A percentile compares a stretch with the other conserved stretches of the same genome.
Evolutionary conservation across 495 filamentous ascomycete genomes (phyloP).

Genomic region (Xylaria acuta): DNA sequence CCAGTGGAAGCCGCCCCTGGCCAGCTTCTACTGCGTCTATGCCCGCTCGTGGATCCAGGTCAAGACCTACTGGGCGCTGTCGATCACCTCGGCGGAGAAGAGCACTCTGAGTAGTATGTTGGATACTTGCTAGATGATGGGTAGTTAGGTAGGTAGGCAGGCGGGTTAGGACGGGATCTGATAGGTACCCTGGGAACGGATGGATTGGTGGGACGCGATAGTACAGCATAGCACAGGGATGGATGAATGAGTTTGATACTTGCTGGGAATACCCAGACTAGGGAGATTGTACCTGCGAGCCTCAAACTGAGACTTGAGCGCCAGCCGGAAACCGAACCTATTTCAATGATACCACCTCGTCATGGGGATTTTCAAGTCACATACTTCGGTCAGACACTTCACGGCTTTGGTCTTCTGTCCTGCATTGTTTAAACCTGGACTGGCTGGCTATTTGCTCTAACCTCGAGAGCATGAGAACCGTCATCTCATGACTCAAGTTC

Average conservation of each 20-base stretch:
- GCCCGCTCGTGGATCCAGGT: constrained; percentile 73
- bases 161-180: background rate
- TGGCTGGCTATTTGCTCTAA: background rate
- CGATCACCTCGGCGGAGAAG: constrained; percentile 67
- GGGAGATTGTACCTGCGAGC: background rate
- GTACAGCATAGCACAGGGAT: too few species aligned
- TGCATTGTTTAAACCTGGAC: background rate
- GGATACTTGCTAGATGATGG: constrained; percentile 58
- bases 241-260: background rate
- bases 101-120: constrained; percentile 68
- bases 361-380: background rate
- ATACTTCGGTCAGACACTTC: background rate
- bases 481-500: background rate
- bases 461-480: background rate
- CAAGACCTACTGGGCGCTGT: constrained; percentile 66
- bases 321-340: background rate
- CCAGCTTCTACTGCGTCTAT: constrained; percentile 76
- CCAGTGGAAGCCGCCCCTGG: constrained; percentile 72
- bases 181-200: too few species aligned
- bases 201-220: too few species aligned
- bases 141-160: too few species aligned
- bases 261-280: background rate
- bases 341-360: background rate
- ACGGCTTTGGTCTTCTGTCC: background rate
- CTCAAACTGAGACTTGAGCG: background rate